A percentile compares a stretch with the other conserved stretches of the same genome.
Conservation (phyloP, 2,329 filamentous ascomycete genomes). For the Coniochaeta sp. region DNA sequence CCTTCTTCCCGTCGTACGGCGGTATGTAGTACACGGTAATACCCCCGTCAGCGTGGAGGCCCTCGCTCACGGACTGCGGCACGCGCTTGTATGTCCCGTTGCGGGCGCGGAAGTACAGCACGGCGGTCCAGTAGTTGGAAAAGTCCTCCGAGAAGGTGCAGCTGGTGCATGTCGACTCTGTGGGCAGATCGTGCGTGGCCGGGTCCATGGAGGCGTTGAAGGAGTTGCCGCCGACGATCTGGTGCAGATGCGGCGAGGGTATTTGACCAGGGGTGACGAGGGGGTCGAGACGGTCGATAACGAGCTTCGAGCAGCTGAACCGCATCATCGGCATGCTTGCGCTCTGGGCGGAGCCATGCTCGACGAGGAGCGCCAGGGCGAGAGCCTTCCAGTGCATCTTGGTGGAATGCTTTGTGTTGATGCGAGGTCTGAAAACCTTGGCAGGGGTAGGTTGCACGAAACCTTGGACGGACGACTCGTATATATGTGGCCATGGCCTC, state of each 20-base stretch:
- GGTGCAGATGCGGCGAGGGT: constrained; percentile 3
- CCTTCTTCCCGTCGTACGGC: constrained; percentile 23
- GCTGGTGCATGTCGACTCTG: not conserved
- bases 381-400: constrained; percentile 16
- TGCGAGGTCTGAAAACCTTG: not conserved
- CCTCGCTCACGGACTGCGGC: constrained; percentile 19
- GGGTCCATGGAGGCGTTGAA: constrained; percentile 3
- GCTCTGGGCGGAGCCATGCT: constrained; percentile 12
- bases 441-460: not conserved
- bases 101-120: constrained; percentile 2
- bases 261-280: constrained; percentile 2
- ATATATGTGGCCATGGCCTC: not conserved
- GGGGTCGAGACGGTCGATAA: constrained; percentile 7
- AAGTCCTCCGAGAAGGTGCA: constrained; percentile 3
- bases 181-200: not conserved
- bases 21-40: constrained; percentile 31
- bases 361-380: constrained; percentile 7
- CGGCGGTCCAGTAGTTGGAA: constrained; percentile 3
- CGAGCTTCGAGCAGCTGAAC: constrained; percentile 4
- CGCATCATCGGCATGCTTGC: constrained; percentile 5
- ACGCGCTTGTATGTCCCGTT: constrained; percentile 10
- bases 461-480: not conserved
- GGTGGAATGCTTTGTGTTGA: not conserved
- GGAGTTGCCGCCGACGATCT: constrained; percentile 4
- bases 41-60: constrained; percentile 20